Conservation (phyloP, 139 green algal species). For the Tetratostichococcus sp. region DNA sequence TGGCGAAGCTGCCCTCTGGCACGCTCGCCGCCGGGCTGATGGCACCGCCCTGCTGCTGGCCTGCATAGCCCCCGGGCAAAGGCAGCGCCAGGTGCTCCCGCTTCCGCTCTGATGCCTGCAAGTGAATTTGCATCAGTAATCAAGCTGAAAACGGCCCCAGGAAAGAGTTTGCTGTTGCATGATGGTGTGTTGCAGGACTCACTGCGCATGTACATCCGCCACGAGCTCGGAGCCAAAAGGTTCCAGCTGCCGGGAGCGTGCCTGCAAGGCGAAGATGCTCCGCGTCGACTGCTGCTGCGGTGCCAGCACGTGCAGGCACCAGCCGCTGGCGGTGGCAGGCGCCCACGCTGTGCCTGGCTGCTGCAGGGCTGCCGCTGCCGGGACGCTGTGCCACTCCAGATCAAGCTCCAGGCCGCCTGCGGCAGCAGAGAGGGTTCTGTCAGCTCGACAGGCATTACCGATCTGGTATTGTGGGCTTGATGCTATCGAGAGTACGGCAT, state of each 20-base stretch:
- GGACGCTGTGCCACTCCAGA: conserved; percentile 40
- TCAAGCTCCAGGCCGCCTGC: conserved; percentile 54
- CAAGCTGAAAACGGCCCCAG: too few relatives aligned
- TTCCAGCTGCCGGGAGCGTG: too few relatives aligned
- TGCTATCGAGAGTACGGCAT: too few relatives aligned
- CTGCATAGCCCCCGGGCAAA: not conserved
- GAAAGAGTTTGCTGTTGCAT: too few relatives aligned
- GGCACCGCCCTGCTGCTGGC: not conserved
- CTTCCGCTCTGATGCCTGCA: conserved; percentile 6
- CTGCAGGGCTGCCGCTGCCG: not conserved
- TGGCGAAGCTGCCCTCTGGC: conserved; percentile 39
- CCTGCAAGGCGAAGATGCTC: not conserved
- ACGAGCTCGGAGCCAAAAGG: too few relatives aligned
- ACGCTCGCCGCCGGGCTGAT: not conserved
- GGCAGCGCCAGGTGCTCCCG: not conserved
- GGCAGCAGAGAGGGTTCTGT: not conserved
- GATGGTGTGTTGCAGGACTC: too few relatives aligned
- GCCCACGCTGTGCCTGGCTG: not conserved
- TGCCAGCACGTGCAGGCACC: conserved; percentile 6
- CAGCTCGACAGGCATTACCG: too few relatives aligned
- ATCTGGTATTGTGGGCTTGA: too few relatives aligned
- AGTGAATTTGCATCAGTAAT: not conserved
- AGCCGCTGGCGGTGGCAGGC: not conserved
- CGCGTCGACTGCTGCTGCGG: not conserved
- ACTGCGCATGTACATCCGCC: too few relatives aligned